Percentiles rank a stretch among this genome's conserved stretches.
Evolutionary conservation across 164 flowering plant genomes (phyloP).

Genomic region (Vitis riparia): DNA sequence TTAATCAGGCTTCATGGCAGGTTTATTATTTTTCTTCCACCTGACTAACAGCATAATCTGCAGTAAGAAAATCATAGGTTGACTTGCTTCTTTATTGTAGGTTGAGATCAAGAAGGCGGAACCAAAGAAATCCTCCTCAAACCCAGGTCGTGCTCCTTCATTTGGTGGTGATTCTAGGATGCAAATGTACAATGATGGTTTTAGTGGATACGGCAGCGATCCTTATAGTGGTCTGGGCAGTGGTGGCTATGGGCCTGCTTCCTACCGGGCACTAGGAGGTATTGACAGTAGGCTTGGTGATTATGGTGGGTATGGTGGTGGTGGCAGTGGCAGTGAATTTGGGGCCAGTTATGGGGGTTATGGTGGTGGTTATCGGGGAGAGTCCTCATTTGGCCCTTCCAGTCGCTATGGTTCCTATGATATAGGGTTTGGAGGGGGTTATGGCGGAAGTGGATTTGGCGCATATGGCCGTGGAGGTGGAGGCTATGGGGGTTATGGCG

Average conservation of each 20-base stretch:
- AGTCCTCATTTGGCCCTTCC: constrained; percentile 45
- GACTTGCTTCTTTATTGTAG: constrained; percentile 90
- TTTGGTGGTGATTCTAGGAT: constrained; percentile 82
- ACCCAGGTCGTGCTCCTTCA: constrained; percentile 59
- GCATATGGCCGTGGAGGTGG: constrained; percentile 41
- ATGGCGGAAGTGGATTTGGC: constrained; percentile 42
- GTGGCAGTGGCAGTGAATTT: constrained; percentile 26
- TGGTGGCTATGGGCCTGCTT: constrained; percentile 63
- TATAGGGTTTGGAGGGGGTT: constrained; percentile 41
- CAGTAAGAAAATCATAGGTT: constrained; percentile 58
- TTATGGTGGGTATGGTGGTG: constrained; percentile 31
- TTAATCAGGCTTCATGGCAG: constrained; percentile 3
- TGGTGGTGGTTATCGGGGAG: constrained; percentile 44
- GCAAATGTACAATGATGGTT: constrained; percentile 57
- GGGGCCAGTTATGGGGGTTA: constrained; percentile 33
- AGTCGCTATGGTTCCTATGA: constrained; percentile 49
- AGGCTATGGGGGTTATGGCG: constrained; percentile 30
- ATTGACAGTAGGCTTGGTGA: constrained; percentile 62
- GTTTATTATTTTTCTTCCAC: constrained; percentile 7
- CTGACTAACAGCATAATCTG: constrained; percentile 23
- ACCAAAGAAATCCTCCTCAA: constrained; percentile 96
- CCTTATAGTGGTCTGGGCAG: constrained; percentile 57
- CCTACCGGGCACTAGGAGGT: constrained; percentile 69
- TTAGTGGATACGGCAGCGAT: constrained; percentile 52
- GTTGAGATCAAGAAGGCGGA: constrained; percentile 99